Evolutionary conservation across 1,284 basidiomycete species (phyloP), one percentile per base, ranked within the genome.

Genomic region (Phlebopus sp.): DNA sequence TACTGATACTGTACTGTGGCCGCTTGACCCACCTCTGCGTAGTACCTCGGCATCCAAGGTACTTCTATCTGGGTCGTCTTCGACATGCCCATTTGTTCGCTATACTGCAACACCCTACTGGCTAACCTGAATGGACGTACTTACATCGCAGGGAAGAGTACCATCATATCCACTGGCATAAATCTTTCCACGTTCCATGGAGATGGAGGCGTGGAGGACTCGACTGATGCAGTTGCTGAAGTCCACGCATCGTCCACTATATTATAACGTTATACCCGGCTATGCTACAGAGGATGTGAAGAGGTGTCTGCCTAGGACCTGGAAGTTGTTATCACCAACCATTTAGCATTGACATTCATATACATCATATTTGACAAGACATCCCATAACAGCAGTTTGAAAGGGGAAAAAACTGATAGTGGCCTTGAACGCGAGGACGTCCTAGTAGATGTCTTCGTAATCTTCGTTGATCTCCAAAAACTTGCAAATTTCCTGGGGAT

Each of bases 361-460:
- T n/a, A n/a, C n/a, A n/a, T n/a, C n/a, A 35, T n/a, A n/a, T 35
- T 35, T 18, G 34, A 6, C 34, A 35, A n/a, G n/a, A n/a, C n/a
- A n/a, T n/a, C n/a, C n/a, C n/a, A n/a, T n/a, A n/a, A n/a, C n/a
- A n/a, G n/a, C n/a, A n/a, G n/a, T n/a, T n/a, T n/a, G n/a, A n/a
- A n/a, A n/a, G n/a, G n/a, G n/a, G n/a, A n/a, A n/a, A n/a, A n/a
- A n/a, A n/a, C n/a, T n/a, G n/a, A n/a, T n/a, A n/a, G n/a, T n/a
- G n/a, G n/a, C n/a, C n/a, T n/a, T n/a, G n/a, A n/a, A n/a, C n/a
- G n/a, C n/a, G n/a, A 49, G 60, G 37, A 25, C 38, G 55, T 39
- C 23, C 76, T 63, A 85, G 49, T 68, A 78, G 37, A 89, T 75
- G 59, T 88, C 85, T 58, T 90, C 86, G 53, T 87, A 90, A 44